Base-by-base conservation (phyloP, 2,329 filamentous ascomycete species). In the Mycosphaerella arachidis region DNA sequence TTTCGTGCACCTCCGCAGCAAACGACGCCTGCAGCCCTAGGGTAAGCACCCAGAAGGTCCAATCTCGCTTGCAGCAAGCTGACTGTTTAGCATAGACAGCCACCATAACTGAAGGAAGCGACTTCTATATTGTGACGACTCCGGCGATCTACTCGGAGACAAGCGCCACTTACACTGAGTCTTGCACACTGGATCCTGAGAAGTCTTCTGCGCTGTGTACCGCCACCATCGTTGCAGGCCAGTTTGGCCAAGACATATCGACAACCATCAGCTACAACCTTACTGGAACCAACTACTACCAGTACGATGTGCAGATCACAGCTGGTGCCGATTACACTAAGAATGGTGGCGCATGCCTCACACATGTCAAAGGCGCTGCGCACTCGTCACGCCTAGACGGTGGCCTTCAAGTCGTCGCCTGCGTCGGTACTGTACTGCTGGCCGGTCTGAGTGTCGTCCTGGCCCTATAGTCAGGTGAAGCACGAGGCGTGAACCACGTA, bases 111-210 rank as follows among this genome's bases (percentile, higher is more conserved):
- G 62, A 66, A 56, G 66, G 64, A 24, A 18, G 53, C 33, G 58
- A 65, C 56, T 61, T 68, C 51, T 67, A 58, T 48, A 60, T 61
- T n/a, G 65, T 59, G 16, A 68, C 66, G 3, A 68, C 63, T 8
- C 53, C 63, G 31, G 66, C 66, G 18, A 63, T 68, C 50, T 68
- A 63, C 56, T 62, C 57, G 33, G 66, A 68, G 50, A 68, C 66
- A 1, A 62, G 58, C 53, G 66, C 65, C 4, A 67, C 59, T n/a
- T 60, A 67, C 46, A 65, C 63, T 40, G 64, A 68, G 43, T 63
- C 66, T 16, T 68, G 66, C 48, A 16, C 56, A 4, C 53, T 68
- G n/a, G 51, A 68, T 33, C 48, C 51, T 2, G 56, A 56, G 13
- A 53, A 46, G 6, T 52, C 59, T 8, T 66, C 63, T 3, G 66